Conservation (phyloP, 1,284 basidiomycete genomes). For the Hortiboletus rubellus region DNA sequence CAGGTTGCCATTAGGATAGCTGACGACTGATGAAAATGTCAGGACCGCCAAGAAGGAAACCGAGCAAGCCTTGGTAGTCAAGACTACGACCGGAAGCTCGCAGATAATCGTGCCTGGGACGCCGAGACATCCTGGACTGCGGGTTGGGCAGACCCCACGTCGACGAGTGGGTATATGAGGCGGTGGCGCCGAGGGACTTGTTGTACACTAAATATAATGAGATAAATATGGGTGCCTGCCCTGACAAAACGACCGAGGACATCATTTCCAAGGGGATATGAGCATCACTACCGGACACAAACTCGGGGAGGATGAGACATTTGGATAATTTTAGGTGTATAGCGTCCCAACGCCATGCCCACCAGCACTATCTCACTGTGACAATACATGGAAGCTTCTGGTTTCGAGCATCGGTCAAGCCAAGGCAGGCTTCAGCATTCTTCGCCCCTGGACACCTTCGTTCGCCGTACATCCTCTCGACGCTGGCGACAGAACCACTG, state of each 20-base stretch:
- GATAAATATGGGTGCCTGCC: background rate
- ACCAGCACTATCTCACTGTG: conserved; percentile 2
- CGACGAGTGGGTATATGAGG: conserved; percentile 49
- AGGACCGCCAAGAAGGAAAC: conserved; percentile 66
- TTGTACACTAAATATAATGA: background rate
- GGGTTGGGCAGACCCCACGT: conserved; percentile 64
- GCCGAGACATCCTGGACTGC: conserved; percentile 69
- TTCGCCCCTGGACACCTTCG: conserved; percentile 45
- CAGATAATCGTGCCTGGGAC: conserved; percentile 81
- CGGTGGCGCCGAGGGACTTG: background rate
- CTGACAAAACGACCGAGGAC: background rate
- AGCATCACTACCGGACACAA: conserved; percentile 1
- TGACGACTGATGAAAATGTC: conserved; percentile 11
- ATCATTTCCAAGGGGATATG: conserved; percentile 4
- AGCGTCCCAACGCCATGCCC: conserved; percentile 11
- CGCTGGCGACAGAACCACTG: conserved; percentile 13
- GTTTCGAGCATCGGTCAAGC: conserved; percentile 21
- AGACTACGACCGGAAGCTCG: conserved; percentile 58
- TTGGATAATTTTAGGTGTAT: background rate
- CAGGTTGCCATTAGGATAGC: background rate
- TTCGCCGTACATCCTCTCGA: conserved; percentile 42
- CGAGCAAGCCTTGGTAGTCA: conserved; percentile 62
- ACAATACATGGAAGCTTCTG: conserved; percentile 18
- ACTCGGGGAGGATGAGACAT: background rate
- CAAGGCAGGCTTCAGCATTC: conserved; percentile 26